Evolutionary conservation across 305 asterid species (phyloP).

Genomic region (Salvia sclarea): DNA sequence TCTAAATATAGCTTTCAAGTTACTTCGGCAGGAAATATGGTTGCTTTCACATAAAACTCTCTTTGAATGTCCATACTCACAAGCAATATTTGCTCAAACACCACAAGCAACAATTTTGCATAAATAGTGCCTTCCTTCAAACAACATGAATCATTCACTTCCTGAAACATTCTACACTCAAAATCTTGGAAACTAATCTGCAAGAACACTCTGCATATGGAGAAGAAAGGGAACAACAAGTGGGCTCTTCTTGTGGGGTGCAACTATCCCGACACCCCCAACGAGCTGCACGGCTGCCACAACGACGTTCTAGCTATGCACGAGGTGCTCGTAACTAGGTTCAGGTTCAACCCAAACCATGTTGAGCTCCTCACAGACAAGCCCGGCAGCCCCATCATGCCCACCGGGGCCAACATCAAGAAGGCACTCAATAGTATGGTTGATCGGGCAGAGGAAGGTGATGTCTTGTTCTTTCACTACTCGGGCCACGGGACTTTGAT

Average conservation of each 20-base stretch:
- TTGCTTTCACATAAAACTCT: conserved; percentile 33
- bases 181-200: background rate
- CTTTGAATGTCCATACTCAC: conserved; percentile 19
- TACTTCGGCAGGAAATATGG: conserved; percentile 17
- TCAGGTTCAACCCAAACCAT: conserved; percentile 44
- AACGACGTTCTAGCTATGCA: conserved; percentile 70
- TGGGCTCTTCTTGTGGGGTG: conserved; percentile 59
- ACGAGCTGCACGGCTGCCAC: conserved; percentile 75
- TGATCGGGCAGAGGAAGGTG: conserved; percentile 57
- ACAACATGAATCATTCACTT: background rate
- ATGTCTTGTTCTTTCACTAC: conserved; percentile 69
- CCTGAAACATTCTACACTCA: background rate
- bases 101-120: conserved; percentile 27
- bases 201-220: conserved; percentile 31
- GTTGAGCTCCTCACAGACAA: conserved; percentile 59
- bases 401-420: conserved; percentile 75
- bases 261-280: conserved; percentile 51
- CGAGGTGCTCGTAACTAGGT: conserved; percentile 50
- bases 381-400: conserved; percentile 59
- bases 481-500: conserved; percentile 84
- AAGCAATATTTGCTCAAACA: conserved; percentile 27
- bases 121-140: conserved; percentile 32
- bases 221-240: conserved; percentile 38
- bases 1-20: conserved; percentile 24
- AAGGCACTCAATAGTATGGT: conserved; percentile 54